phyloP scores from a whole-genome alignment of 2,329 filamentous ascomycete species.

The Colletotrichum sojae region DNA sequence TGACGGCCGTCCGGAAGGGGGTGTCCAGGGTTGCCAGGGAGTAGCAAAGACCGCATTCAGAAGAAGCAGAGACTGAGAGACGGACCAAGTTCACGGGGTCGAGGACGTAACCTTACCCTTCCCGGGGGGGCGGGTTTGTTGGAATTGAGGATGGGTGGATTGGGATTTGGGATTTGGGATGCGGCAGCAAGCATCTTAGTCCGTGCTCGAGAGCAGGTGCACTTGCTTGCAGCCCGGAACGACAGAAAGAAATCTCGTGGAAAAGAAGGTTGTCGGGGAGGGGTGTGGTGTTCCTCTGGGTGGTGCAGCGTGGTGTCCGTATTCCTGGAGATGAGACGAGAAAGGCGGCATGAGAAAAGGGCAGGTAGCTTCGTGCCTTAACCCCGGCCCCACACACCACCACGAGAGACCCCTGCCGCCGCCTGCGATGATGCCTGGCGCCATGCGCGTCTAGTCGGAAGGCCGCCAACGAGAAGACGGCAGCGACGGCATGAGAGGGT shows the following conservation, averaged over 20 bases:
- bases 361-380: background rate
- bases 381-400: background rate
- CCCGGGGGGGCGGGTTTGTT: no score
- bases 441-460: constrained; percentile 39
- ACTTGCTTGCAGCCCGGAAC: background rate
- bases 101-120: no score
- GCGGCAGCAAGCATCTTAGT: background rate
- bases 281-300: background rate
- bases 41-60: no score
- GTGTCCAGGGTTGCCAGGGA: no score
- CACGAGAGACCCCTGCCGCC: constrained; percentile 7
- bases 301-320: background rate
- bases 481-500: constrained; percentile 10
- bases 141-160: no score
- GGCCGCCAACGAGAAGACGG: constrained; percentile 12
- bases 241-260: background rate
- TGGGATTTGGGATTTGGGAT: background rate
- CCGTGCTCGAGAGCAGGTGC: constrained; percentile 7
- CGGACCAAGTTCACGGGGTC: no score
- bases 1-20: constrained; percentile 19
- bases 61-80: no score
- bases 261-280: constrained; percentile 11
- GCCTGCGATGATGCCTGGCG: constrained; percentile 38
- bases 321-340: constrained; percentile 28
- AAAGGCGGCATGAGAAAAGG: constrained; percentile 16